A percentile compares a stretch with the other conserved stretches of the same genome.
phyloP scores from a whole-genome alignment of 805 yeast species.

The Yarrowia alimentaria region DNA sequence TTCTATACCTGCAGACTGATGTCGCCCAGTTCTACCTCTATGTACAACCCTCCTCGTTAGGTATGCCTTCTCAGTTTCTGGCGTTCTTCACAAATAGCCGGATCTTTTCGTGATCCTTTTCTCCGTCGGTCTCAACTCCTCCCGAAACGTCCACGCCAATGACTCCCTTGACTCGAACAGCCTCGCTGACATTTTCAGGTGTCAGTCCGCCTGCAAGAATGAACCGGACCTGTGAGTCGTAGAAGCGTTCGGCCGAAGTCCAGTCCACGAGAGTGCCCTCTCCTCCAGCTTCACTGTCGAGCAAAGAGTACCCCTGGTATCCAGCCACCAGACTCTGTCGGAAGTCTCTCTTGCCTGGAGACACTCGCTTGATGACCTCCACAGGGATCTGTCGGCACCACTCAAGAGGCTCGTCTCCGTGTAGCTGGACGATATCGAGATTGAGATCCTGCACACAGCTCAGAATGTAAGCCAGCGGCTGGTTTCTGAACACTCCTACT shows the following conservation, averaged over 20 bases:
- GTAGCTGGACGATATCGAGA: conserved; percentile 82
- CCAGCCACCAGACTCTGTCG: conserved; percentile 37
- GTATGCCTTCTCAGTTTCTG: conserved; percentile 28
- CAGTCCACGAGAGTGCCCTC: conserved; percentile 83
- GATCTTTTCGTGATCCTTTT: conserved; percentile 68
- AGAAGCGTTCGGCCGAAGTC: conserved; percentile 46
- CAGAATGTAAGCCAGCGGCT: conserved; percentile 61
- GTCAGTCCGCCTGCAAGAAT: conserved; percentile 88
- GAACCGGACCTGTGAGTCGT: conserved; percentile 43
- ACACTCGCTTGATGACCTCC: conserved; percentile 74
- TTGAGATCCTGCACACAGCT: conserved; percentile 44
- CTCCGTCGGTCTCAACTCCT: conserved; percentile 83
- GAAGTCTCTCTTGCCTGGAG: conserved; percentile 51
- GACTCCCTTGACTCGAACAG: conserved; percentile 55
- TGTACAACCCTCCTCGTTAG: too few species aligned
- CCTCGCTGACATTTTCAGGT: conserved; percentile 65
- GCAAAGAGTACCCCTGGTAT: conserved; percentile 56
- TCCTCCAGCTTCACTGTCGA: conserved; percentile 91
- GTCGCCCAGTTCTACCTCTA: too few species aligned
- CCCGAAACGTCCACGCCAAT: conserved; percentile 93
- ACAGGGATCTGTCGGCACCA: conserved; percentile 44
- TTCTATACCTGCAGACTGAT: too few species aligned
- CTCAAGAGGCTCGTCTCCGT: conserved; percentile 66
- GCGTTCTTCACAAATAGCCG: conserved; percentile 56
- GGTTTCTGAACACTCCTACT: conserved; percentile 92